Conservation (phyloP, 495 filamentous ascomycete species). For the Rhypophila decipiens region DNA sequence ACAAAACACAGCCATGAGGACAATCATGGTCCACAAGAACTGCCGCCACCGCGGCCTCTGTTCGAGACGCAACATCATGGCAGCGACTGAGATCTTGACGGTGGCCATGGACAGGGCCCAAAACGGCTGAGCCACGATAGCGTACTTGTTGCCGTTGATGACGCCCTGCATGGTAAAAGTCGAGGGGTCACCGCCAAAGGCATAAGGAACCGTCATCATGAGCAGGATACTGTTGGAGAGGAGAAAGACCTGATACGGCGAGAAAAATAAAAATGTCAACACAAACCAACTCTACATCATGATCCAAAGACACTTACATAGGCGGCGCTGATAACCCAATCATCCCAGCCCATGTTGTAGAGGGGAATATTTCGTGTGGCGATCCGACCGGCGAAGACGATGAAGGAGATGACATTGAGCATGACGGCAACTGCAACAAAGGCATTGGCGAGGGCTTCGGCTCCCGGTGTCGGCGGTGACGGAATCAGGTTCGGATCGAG, state of each 20-base stretch:
- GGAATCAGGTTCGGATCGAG: conserved; percentile 8
- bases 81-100: conserved; percentile 15
- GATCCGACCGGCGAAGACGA: conserved; percentile 8
- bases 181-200: conserved; percentile 7
- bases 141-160: conserved; percentile 11
- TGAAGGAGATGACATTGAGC: conserved; percentile 14
- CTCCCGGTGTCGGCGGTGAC: conserved; percentile 7
- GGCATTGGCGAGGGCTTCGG: conserved; percentile 2
- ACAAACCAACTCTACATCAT: too few relatives aligned
- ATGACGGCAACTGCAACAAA: conserved; percentile 4
- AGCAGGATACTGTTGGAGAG: conserved; percentile 9
- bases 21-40: conserved; percentile 12
- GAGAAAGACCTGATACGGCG: too few relatives aligned
- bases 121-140: conserved; percentile 13
- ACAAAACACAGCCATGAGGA: conserved; percentile 5
- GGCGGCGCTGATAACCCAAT: conserved; percentile 12
- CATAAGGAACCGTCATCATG: conserved; percentile 9
- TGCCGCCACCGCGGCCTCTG: background rate
- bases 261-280: too few relatives aligned
- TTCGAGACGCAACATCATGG: conserved; percentile 15
- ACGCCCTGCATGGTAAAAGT: conserved; percentile 9
- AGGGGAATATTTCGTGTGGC: conserved; percentile 8
- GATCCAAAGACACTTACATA: too few relatives aligned
- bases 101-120: conserved; percentile 16
- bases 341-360: conserved; percentile 13